Conservation (phyloP, 441 rosid genomes). For the Metrosideros polymorpha region DNA sequence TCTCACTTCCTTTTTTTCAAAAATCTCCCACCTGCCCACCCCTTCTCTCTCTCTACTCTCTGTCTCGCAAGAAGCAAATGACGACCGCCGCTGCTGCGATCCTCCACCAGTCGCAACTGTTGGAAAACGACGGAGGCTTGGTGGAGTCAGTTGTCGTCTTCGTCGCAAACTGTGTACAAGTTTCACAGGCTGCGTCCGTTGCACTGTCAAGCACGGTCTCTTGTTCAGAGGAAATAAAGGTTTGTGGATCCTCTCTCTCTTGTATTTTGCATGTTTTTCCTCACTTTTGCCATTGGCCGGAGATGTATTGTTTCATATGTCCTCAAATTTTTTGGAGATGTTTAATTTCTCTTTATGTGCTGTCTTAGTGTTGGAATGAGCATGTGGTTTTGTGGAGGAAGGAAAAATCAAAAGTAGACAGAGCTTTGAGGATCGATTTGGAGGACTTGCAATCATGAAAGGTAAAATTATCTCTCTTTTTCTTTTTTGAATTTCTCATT, state of each 20-base stretch:
- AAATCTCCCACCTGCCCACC: too few species aligned
- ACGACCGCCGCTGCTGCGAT: not conserved
- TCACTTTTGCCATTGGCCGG: not conserved
- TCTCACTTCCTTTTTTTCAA: too few species aligned
- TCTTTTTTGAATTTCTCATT: not conserved
- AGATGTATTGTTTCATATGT: not conserved
- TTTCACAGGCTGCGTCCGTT: slow-evolving; percentile 58
- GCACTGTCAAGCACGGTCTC: slow-evolving; percentile 88
- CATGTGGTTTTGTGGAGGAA: not conserved
- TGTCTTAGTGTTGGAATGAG: not conserved
- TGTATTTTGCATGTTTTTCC: too few species aligned
- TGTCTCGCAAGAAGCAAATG: too few species aligned
- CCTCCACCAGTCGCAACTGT: not conserved
- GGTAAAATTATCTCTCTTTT: slow-evolving; percentile 22
- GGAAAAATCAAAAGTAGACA: not conserved
- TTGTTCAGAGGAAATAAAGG: slow-evolving; percentile 78
- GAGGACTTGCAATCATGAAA: slow-evolving; percentile 78
- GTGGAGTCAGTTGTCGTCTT: not conserved
- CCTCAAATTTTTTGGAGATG: not conserved
- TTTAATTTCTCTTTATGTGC: not conserved
- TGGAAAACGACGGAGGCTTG: not conserved
- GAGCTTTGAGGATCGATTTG: not conserved
- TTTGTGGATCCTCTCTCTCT: slow-evolving; percentile 1
- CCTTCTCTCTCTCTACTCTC: too few species aligned
- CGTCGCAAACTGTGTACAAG: not conserved